A percentile compares a stretch with the other conserved stretches of the same genome.
phyloP scores from a whole-genome alignment of 2,329 filamentous ascomycete genomes.

The Stemphylium lycopersici region DNA sequence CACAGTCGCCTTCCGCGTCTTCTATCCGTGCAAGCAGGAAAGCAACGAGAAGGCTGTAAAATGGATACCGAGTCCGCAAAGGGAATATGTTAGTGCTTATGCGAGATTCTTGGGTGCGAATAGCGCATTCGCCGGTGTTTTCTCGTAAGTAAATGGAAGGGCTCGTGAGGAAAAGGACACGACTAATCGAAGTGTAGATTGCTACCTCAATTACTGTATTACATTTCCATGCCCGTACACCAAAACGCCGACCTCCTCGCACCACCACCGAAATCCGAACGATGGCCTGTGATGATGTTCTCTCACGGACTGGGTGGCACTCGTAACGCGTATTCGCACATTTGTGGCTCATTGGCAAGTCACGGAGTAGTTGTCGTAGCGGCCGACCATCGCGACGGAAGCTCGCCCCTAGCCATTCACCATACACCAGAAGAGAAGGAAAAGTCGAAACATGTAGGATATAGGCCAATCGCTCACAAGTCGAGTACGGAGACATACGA shows the following conservation, averaged over 20 bases:
- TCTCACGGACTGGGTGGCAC: constrained; percentile 84
- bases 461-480: constrained; percentile 62
- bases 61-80: constrained; percentile 80
- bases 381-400: constrained; percentile 83
- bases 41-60: constrained; percentile 64
- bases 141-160: constrained; percentile 42
- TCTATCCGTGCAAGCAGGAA: constrained; percentile 65
- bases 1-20: constrained; percentile 81
- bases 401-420: constrained; percentile 74
- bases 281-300: constrained; percentile 85
- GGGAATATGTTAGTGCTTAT: constrained; percentile 75
- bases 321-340: constrained; percentile 83
- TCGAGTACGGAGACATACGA: constrained; percentile 69
- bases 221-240: constrained; percentile 72
- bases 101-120: constrained; percentile 75
- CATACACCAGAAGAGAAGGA: constrained; percentile 60
- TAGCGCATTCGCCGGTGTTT: constrained; percentile 51
- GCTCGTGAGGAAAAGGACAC: neutral
- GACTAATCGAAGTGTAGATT: constrained; percentile 53
- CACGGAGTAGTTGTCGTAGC: constrained; percentile 82
- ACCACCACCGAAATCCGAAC: constrained; percentile 54
- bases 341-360: constrained; percentile 78
- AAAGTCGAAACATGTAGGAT: constrained; percentile 51
- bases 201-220: constrained; percentile 73
- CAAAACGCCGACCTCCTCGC: constrained; percentile 71